Evolutionary conservation across 78 protist genomes (phyloP), one percentile per base, ranked within the genome.

Genomic region (Pirum gemmata): DNA sequence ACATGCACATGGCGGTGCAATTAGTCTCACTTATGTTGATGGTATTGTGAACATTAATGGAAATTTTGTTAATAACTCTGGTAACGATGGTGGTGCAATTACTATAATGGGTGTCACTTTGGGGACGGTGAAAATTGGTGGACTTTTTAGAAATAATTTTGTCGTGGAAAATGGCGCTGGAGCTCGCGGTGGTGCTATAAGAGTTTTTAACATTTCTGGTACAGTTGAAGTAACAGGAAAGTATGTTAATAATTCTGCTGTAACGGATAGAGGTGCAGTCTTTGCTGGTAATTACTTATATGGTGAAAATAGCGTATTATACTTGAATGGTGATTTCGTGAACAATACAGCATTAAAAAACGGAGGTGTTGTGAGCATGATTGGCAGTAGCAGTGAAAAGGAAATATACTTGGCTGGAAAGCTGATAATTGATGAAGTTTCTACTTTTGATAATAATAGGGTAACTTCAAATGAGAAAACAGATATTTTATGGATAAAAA

Each of bases 1-100:
- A 39, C 86, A 82, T 35, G 25, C 79, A 33, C n/a, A 26, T 31
- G 86, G 86, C 18, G 86, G 86, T 31, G 86, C 86, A 21, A 82
- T 82, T 18, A 33, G 18, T 27, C 21, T 82, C 25, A 73, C 21
- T 39, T 82, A 35, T 37, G n/a, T 82, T 5, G 86, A 82, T 21
- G 86, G 86, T 40, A 82, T 21, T 35, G 61, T 8, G 21, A 21
- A 36, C 8, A 34, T 82, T 35, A 40, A 41, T 31, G 86, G 79
- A 5, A 37, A 82, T 33, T 82, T 82, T 18, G 27, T 31, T 21
- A 35, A n/a, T 25, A 82, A 82, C 86, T 61, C 79, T 37, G 86
- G 73, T 27, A 82, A 82, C n/a, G 73, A 82, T n/a, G 86, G 86
- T 21, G 86, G 86, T n/a, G 86, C 86, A 33, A 61, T 82, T 41